Evolutionary conservation across 2,329 filamentous ascomycete genomes (phyloP).

Genomic region (Gnomoniopsis sp.): DNA sequence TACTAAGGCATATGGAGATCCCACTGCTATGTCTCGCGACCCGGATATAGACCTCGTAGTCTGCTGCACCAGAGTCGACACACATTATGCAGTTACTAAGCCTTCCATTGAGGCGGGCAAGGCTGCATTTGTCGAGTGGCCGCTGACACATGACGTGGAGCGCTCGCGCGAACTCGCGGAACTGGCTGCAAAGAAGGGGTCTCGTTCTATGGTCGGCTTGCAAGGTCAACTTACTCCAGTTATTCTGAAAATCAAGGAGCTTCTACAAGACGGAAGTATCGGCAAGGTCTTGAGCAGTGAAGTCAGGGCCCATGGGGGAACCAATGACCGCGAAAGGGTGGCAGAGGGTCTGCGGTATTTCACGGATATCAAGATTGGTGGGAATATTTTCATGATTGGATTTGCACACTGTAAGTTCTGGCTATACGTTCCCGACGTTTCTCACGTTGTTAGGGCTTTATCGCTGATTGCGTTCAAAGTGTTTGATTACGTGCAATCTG

Average conservation of each 20-base stretch:
- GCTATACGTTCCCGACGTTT: neutral
- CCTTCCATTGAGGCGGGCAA: constrained; percentile 52
- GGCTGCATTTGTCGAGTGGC: constrained; percentile 55
- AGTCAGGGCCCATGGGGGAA: constrained; percentile 34
- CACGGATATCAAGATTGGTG: constrained; percentile 42
- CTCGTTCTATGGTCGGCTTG: constrained; percentile 43
- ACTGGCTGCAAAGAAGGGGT: constrained; percentile 24
- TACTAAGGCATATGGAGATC: constrained; percentile 48
- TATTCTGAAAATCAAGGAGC: constrained; percentile 38
- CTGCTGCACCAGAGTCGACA: constrained; percentile 50
- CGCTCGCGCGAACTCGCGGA: constrained; percentile 39
- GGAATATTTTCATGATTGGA: constrained; percentile 40
- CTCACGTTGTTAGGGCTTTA: constrained; percentile 14
- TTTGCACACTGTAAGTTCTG: constrained; percentile 37
- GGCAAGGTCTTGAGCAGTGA: constrained; percentile 53
- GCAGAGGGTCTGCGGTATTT: constrained; percentile 43
- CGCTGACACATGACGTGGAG: constrained; percentile 42
- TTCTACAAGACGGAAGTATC: constrained; percentile 43
- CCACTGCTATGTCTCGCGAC: constrained; percentile 45
- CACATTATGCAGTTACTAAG: constrained; percentile 42
- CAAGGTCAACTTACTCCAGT: constrained; percentile 47
- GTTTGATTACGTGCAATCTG: constrained; percentile 42
- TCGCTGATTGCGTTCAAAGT: constrained; percentile 29
- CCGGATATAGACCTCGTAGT: constrained; percentile 52
- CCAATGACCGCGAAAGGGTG: constrained; percentile 30